Conservation (phyloP, 345 rosid species). For the Moringa oleifera region DNA sequence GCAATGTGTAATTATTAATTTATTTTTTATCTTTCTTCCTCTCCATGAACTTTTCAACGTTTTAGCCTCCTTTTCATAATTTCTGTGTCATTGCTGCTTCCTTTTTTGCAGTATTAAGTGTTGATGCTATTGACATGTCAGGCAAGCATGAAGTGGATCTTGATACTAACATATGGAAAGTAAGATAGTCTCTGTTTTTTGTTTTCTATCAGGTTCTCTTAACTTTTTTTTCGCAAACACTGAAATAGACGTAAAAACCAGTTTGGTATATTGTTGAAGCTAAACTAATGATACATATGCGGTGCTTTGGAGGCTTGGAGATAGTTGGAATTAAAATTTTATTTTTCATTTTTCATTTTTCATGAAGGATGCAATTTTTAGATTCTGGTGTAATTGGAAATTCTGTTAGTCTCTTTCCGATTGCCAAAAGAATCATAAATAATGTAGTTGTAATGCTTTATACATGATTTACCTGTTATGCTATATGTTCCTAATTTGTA, state of each 20-base stretch:
- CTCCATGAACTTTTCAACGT: conserved; percentile 5
- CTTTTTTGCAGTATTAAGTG: conserved; percentile 62
- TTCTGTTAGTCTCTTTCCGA: not conserved
- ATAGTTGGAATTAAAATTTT: too few species aligned
- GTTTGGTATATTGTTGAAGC: not conserved
- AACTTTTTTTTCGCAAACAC: not conserved
- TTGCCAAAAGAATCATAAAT: not conserved
- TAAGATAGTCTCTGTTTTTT: conserved; percentile 22
- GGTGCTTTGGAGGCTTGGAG: not conserved
- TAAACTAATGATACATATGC: not conserved
- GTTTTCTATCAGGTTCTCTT: too few species aligned
- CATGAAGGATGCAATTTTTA: not conserved
- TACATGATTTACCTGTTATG: not conserved
- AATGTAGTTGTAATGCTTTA: too few species aligned
- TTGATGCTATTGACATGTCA: conserved; percentile 99
- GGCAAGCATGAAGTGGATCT: conserved; percentile 99
- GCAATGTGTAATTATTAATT: conserved; percentile 8
- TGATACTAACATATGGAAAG: conserved; percentile 97
- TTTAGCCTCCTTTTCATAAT: not conserved
- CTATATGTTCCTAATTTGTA: not conserved
- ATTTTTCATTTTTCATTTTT: too few species aligned
- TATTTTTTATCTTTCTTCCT: not conserved
- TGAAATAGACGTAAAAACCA: not conserved
- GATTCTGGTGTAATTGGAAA: not conserved
- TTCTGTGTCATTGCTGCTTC: conserved; percentile 5